Percentiles rank a stretch among this genome's conserved stretches.
Conservation (phyloP, 2,329 filamentous ascomycete genomes). For the Cytospora paraplurivora region DNA sequence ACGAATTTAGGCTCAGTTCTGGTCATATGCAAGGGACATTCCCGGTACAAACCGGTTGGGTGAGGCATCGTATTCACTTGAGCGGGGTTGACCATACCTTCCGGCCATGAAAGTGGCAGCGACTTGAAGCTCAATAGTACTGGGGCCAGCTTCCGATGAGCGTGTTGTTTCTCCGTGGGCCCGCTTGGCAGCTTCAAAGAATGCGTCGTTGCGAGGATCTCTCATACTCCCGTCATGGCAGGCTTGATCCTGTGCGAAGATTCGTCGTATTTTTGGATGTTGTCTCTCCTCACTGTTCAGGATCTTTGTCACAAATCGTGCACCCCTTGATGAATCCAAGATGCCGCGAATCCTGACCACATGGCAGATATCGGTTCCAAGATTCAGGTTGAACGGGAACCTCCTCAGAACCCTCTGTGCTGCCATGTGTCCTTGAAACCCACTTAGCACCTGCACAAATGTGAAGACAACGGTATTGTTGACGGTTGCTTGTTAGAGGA, state of each 20-base stretch:
- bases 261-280: slow-evolving; percentile 22
- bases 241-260: not conserved
- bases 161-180: not conserved
- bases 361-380: slow-evolving; percentile 80
- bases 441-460: not conserved
- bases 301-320: slow-evolving; percentile 51
- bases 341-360: slow-evolving; percentile 66
- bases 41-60: not conserved
- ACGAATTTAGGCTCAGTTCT: not conserved
- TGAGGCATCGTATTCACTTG: not conserved
- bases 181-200: no score
- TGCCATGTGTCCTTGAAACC: slow-evolving; percentile 14
- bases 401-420: slow-evolving; percentile 15
- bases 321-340: slow-evolving; percentile 47
- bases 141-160: slow-evolving; percentile 23
- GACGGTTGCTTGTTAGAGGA: not conserved
- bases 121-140: slow-evolving; percentile 37
- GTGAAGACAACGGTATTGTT: not conserved
- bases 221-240: not conserved
- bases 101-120: slow-evolving; percentile 48
- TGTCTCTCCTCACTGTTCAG: slow-evolving; percentile 46
- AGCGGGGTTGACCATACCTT: slow-evolving; percentile 39
- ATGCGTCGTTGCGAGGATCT: not conserved
- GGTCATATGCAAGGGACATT: not conserved
- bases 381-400: slow-evolving; percentile 66